phyloP scores from a whole-genome alignment of 345 rosid species.

The Syzygium aromaticum region DNA sequence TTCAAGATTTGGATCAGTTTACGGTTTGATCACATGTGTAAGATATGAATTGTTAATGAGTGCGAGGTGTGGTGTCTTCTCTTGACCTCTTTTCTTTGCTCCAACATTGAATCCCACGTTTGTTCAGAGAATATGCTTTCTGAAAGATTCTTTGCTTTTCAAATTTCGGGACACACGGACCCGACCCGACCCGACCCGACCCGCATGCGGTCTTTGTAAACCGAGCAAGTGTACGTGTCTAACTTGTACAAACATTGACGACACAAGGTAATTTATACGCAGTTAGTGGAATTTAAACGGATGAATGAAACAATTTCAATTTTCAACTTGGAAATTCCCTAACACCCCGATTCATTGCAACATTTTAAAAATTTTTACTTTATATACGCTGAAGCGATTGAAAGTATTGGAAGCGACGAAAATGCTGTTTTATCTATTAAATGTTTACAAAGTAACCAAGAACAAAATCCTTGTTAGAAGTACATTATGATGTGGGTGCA shows the following conservation, averaged over 20 bases:
- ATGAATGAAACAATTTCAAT: no score
- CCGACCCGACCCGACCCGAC: neutral
- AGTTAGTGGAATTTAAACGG: fast-evolving
- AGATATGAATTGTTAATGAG: neutral
- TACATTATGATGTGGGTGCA: no score
- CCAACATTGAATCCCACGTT: neutral
- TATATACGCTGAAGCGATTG: no score
- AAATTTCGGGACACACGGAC: neutral
- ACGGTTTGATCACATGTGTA: neutral
- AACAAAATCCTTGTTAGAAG: no score
- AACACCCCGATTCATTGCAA: no score
- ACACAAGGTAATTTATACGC: neutral
- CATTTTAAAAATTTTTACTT: no score
- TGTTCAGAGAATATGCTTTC: neutral
- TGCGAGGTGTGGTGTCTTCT: neutral
- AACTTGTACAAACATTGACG: neutral
- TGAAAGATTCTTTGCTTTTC: neutral
- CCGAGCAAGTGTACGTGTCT: neutral
- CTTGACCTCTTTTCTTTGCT: neutral
- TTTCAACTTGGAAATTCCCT: no score
- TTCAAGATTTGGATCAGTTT: neutral
- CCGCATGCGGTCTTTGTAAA: neutral
- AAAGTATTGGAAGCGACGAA: no score
- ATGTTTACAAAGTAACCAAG: no score
- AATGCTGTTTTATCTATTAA: no score